phyloP scores from a whole-genome alignment of 306 rosid species.

The Quercus glauca region DNA sequence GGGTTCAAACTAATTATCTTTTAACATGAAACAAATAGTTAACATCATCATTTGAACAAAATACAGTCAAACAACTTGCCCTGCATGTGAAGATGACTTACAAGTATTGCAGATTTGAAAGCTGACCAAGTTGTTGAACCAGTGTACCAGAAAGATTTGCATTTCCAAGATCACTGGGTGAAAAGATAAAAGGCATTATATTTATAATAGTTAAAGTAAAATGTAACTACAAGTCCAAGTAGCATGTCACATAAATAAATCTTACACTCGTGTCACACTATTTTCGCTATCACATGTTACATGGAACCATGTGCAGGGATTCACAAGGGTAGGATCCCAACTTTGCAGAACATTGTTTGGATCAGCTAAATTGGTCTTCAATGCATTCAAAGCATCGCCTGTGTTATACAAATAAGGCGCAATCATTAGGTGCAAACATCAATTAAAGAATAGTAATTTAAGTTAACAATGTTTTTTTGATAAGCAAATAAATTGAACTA shows the following conservation, averaged over 20 bases:
- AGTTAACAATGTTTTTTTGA: neutral
- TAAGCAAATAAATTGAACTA: no score
- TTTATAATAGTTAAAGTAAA: neutral
- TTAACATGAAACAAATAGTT: neutral
- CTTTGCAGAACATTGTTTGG: conserved; percentile 86
- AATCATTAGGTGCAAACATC: conserved; percentile 23
- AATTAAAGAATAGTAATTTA: neutral
- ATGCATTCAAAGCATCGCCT: conserved; percentile 91
- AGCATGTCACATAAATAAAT: conserved; percentile 17
- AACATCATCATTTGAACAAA: conserved; percentile 1
- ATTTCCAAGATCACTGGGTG: conserved; percentile 85
- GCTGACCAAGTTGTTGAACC: conserved; percentile 76
- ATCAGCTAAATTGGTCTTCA: conserved; percentile 70
- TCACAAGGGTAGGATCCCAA: conserved; percentile 91
- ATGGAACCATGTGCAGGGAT: conserved; percentile 97
- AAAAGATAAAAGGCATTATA: conserved; percentile 22
- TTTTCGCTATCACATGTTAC: conserved; percentile 79
- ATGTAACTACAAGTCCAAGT: neutral
- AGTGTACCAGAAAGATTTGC: conserved; percentile 79
- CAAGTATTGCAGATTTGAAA: conserved; percentile 80
- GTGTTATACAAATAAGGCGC: conserved; percentile 24
- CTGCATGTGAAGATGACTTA: conserved; percentile 38
- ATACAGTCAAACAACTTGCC: neutral
- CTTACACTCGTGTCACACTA: conserved; percentile 94
- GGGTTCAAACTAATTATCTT: neutral